phyloP scores from a whole-genome alignment of 345 rosid genomes.

The Raphanus raphanistrum region DNA sequence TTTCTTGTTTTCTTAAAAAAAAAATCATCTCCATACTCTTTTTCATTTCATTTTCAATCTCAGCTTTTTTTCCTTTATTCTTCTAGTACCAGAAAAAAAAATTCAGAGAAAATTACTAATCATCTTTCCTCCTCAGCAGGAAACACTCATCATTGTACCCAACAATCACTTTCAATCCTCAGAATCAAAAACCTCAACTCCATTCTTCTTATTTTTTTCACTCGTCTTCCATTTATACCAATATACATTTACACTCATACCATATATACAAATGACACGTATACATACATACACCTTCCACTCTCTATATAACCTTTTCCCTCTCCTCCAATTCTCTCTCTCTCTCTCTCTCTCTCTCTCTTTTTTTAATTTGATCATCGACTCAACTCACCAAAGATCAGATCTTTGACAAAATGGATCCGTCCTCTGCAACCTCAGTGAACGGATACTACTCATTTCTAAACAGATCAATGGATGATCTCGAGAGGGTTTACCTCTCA shows the following conservation, averaged over 20 bases:
- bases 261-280: background rate
- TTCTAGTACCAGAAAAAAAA: background rate
- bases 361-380: constrained; percentile 25
- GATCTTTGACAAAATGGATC: constrained; percentile 58
- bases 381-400: constrained; percentile 16
- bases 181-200: constrained; percentile 21
- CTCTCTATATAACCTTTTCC: constrained; percentile 36
- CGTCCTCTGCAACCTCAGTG: constrained; percentile 71
- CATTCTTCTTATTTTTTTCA: constrained; percentile 7
- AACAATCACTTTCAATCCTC: constrained; percentile 61
- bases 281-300: constrained; percentile 5
- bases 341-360: background rate
- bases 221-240: constrained; percentile 41
- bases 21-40: background rate
- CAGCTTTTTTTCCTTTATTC: background rate
- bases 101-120: constrained; percentile 52
- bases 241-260: background rate
- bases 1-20: constrained; percentile 1
- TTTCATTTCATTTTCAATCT: background rate
- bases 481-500: constrained; percentile 69
- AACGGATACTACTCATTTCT: constrained; percentile 86
- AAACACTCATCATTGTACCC: constrained; percentile 97
- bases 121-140: constrained; percentile 87
- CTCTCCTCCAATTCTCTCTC: constrained; percentile 26
- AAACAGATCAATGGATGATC: constrained; percentile 90